Percentiles rank a stretch among this genome's conserved stretches.
Evolutionary conservation across 2,329 filamentous ascomycete species (phyloP).

Genomic region (Stagonosporopsis cucurbitacearum): DNA sequence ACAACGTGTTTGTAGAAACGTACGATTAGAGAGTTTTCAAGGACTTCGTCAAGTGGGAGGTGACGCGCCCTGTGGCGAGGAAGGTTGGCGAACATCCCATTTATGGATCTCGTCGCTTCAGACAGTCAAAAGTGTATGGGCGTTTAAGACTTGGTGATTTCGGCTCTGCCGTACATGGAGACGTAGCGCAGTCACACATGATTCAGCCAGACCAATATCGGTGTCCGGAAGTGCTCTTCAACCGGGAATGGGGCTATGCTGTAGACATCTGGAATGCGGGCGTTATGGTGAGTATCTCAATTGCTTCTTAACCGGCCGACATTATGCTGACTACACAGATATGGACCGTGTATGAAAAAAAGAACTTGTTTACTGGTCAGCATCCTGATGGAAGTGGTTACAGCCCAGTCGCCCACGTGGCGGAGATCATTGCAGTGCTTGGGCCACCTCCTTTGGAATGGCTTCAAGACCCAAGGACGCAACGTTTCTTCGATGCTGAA

Average conservation of each 20-base stretch:
- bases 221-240: constrained; percentile 49
- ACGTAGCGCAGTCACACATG: constrained; percentile 30
- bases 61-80: constrained; percentile 47
- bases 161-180: constrained; percentile 17
- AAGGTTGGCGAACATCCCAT: constrained; percentile 46
- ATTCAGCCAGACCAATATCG: constrained; percentile 48
- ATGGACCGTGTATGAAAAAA: constrained; percentile 49
- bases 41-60: constrained; percentile 44
- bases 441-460: constrained; percentile 27
- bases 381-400: constrained; percentile 32
- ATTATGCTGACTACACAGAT: constrained; percentile 27
- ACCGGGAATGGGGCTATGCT: constrained; percentile 44
- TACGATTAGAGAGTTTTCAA: constrained; percentile 46
- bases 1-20: constrained; percentile 51
- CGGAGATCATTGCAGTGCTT: constrained; percentile 33
- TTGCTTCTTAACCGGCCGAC: not conserved
- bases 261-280: constrained; percentile 52
- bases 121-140: constrained; percentile 42
- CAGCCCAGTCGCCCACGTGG: constrained; percentile 34
- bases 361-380: constrained; percentile 37
- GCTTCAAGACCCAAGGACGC: constrained; percentile 17
- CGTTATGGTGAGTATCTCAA: constrained; percentile 37
- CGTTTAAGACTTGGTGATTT: constrained; percentile 44
- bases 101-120: constrained; percentile 48
- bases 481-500: constrained; percentile 23